A percentile compares a stretch with the other conserved stretches of the same genome.
Evolutionary conservation across 108 stramenopile genomes (phyloP).

Genomic region (Fragilaria radians): DNA sequence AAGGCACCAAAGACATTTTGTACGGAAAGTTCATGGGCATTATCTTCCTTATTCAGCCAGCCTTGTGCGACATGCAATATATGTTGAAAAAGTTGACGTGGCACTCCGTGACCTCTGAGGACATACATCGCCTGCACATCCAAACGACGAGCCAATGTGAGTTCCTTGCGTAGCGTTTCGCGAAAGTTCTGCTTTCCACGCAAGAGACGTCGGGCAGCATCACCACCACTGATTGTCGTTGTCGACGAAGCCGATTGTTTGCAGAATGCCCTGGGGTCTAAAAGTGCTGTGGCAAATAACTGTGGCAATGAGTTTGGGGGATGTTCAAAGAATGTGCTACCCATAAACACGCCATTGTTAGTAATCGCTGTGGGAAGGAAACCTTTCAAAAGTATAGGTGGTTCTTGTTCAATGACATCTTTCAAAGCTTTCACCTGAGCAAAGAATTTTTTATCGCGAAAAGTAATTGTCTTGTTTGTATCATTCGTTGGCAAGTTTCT

Average conservation of each 20-base stretch:
- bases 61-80: background rate
- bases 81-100: slow-evolving; percentile 6
- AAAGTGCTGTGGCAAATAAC: background rate
- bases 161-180: background rate
- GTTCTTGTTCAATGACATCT: background rate
- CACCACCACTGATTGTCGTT: slow-evolving; percentile 1
- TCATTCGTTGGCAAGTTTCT: background rate
- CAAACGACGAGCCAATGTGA: background rate
- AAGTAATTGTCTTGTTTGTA: background rate
- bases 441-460: background rate
- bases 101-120: slow-evolving; percentile 1
- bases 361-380: slow-evolving; percentile 4
- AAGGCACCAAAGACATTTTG: slow-evolving; percentile 4
- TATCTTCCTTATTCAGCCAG: background rate
- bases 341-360: background rate
- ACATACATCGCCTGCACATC: slow-evolving; percentile 1
- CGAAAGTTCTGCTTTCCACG: background rate
- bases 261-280: slow-evolving; percentile 3
- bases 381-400: background rate
- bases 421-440: background rate
- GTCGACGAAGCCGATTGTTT: slow-evolving; percentile 1
- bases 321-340: background rate
- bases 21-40: background rate
- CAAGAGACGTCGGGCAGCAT: slow-evolving; percentile 1
- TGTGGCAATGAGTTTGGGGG: background rate